Conservation (phyloP, 192 early-diverging fungal genomes). For the Rhizophagus prolifer region DNA sequence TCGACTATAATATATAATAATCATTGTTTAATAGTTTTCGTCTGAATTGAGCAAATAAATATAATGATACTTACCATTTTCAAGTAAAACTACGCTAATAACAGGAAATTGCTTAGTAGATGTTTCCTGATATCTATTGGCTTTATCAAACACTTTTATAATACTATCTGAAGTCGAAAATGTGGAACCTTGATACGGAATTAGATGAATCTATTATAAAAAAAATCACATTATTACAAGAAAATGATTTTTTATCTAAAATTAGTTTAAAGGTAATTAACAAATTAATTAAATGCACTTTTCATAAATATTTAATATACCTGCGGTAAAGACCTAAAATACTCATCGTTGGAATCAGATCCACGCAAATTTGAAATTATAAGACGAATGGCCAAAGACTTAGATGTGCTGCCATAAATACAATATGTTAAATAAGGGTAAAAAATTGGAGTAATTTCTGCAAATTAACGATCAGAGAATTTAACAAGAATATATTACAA, state of each 20-base stretch:
- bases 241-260: too few species aligned
- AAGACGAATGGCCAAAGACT: conserved; percentile 24
- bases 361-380: conserved; percentile 26
- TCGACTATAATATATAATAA: conserved; percentile 2
- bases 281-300: too few species aligned
- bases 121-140: conserved; percentile 4
- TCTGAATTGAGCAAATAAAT: too few species aligned
- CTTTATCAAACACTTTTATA: conserved; percentile 15
- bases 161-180: conserved; percentile 28
- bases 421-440: too few species aligned
- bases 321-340: conserved; percentile 21
- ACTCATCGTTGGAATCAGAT: conserved; percentile 10
- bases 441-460: too few species aligned
- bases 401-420: not conserved
- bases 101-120: conserved; percentile 3
- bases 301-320: too few species aligned
- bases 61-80: not conserved
- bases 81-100: conserved; percentile 25
- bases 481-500: too few species aligned
- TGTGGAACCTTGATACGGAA: conserved; percentile 24
- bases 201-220: conserved; percentile 11
- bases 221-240: too few species aligned
- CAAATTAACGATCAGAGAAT: too few species aligned
- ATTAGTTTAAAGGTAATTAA: too few species aligned
- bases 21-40: too few species aligned